Evolutionary conservation across 805 yeast genomes (phyloP).

Genomic region (Metschnikowia baotianmanensis): DNA sequence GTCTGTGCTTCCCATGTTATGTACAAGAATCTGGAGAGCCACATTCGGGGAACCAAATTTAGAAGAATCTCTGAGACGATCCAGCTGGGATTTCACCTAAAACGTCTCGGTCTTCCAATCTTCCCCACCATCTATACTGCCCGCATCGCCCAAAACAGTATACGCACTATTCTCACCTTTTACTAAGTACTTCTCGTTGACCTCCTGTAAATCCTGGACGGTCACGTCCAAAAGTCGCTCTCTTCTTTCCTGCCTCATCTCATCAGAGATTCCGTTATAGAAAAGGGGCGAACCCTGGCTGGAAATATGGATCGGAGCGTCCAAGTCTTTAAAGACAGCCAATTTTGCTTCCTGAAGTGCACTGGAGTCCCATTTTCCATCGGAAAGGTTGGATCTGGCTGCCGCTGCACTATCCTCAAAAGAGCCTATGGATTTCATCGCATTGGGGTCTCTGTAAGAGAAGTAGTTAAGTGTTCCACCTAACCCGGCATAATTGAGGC

Average conservation of each 20-base stretch:
- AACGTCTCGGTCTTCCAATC: conserved; percentile 21
- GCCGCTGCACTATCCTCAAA: conserved; percentile 49
- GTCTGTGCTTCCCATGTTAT: too few species aligned
- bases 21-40: too few species aligned
- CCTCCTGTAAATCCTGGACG: conserved; percentile 60
- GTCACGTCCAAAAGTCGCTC: conserved; percentile 65
- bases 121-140: conserved; percentile 21
- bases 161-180: conserved; percentile 22
- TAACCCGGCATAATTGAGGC: conserved; percentile 76
- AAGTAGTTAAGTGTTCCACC: conserved; percentile 80
- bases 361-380: conserved; percentile 49
- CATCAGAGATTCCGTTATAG: conserved; percentile 69
- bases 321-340: conserved; percentile 86
- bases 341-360: conserved; percentile 89
- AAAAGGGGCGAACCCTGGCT: conserved; percentile 71
- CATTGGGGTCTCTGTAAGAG: conserved; percentile 93
- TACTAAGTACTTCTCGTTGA: conserved; percentile 60
- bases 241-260: conserved; percentile 78
- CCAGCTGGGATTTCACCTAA: not conserved
- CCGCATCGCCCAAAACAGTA: conserved; percentile 49
- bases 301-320: conserved; percentile 82
- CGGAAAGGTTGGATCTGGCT: conserved; percentile 34
- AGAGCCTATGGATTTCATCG: conserved; percentile 61
- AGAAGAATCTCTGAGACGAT: too few species aligned
- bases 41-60: too few species aligned